Base-by-base conservation (phyloP, 352 stramenopile species). In the Thalassiosira livingstoniorum region DNA sequence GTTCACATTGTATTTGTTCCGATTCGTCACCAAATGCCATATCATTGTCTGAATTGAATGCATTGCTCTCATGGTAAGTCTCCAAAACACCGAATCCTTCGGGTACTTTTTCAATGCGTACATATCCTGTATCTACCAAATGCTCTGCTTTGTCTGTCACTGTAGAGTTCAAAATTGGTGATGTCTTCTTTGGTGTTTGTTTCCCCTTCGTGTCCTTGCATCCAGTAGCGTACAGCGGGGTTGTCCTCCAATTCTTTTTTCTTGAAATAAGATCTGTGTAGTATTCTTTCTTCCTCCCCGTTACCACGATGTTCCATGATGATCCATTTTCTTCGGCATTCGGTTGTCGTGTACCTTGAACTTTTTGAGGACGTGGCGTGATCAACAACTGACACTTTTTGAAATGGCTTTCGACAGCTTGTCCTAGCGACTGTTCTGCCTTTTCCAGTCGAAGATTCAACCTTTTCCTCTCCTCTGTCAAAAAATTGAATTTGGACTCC, bases 1-100 rank as follows among this genome's bases (percentile, higher is more conserved):
- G 72, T 4, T 66, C 47, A n/a, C n/a, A n/a, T n/a, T n/a, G n/a
- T n/a, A n/a, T n/a, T n/a, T n/a, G n/a, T n/a, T n/a, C n/a, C n/a
- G n/a, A n/a, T n/a, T n/a, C n/a, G n/a, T n/a, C n/a, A 29, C 72
- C 53, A n/a, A 39, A 23, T 1, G 10, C n/a, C 32, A 53, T 15
- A 21, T 32, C 62, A 62, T 55, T 47, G 7, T 10, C 18, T 51
- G 37, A 18, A 43, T 39, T 29, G 27, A 25, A 23, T 55, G 18
- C 23, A 39, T 25, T 55, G 15, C 4, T 43, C 0, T 15, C 42
- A 35, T 32, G n/a, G 60, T 58, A 80, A 21, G 43, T 39, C 27
- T 80, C 72, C 29, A 47, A 64, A 23, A 80, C 34, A 53, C 72
- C 72, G 63, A 80, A 80, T 54, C 72, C 62, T 69, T 80, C 53